phyloP scores from a whole-genome alignment of 2,329 filamentous ascomycete species.

The Mycogone perniciosa region DNA sequence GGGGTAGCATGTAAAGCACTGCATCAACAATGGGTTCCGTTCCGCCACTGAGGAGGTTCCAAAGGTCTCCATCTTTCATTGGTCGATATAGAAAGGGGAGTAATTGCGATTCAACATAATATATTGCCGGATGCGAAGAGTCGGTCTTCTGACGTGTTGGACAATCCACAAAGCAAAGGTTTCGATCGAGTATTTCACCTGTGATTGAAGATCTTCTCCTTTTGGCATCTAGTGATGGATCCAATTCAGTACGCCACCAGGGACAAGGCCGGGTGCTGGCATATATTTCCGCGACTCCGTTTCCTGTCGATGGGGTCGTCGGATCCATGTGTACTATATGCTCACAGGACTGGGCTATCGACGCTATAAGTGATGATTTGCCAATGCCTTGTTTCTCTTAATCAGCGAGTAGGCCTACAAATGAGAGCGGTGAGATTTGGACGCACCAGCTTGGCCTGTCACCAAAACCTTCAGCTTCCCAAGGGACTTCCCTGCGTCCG shows the following conservation, averaged over 20 bases:
- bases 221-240: constrained; percentile 49
- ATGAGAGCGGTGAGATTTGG: constrained; percentile 1
- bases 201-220: constrained; percentile 59
- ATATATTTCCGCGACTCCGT: constrained; percentile 58
- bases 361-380: constrained; percentile 84
- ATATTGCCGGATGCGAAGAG: constrained; percentile 48
- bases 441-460: constrained; percentile 66
- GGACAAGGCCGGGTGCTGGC: constrained; percentile 82
- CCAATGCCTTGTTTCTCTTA: constrained; percentile 56
- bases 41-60: constrained; percentile 71
- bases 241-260: constrained; percentile 79
- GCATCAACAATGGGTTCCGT: constrained; percentile 81
- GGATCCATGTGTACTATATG: constrained; percentile 93
- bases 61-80: constrained; percentile 67
- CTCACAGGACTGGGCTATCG: constrained; percentile 77
- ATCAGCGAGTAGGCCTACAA: neutral
- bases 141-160: constrained; percentile 47
- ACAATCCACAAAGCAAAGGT: constrained; percentile 90
- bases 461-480: constrained; percentile 86
- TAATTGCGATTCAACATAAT: constrained; percentile 60
- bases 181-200: constrained; percentile 78
- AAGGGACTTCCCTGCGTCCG: constrained; percentile 73
- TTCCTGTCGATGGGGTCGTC: constrained; percentile 31
- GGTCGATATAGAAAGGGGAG: constrained; percentile 35
- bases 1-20: constrained; percentile 73